Base-by-base conservation (phyloP, 2,329 filamentous ascomycete genomes). In the Metarhizium sp. region DNA sequence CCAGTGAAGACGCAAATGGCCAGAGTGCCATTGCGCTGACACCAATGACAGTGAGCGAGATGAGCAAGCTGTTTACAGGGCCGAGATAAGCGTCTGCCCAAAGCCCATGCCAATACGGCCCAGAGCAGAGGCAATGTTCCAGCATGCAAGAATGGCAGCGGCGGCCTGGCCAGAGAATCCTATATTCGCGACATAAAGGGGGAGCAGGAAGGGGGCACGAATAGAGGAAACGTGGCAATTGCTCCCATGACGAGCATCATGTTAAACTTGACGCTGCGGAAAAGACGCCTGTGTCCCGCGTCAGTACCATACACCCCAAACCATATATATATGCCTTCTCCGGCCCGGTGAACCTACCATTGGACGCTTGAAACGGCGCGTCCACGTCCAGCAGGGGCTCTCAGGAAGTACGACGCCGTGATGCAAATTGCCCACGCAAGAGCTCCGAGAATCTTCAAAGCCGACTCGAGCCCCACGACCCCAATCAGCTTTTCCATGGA, bases 401-500 rank as follows among this genome's bases (percentile, higher is more conserved):
- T 60, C 2, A 66, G 60, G 42, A 65, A 66, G 13, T 61, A 67
- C 0, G 65, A 62, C 1, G 66, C 64, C 0, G 66, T 64, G 4
- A 67, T 60, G 4, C 66, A 67, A 3, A 67, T 62, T 2, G 55
- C 62, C 66, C 66, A 67, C 0, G 66, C 59, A 57, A 65, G 58
- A 34, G 63, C 60, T 1, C 58, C 61, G 0, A 68, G 54, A 11
- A 67, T 61, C 2, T 64, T 63, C 43, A 67, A 66, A 0, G 66
- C 64, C 63, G 64, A 65, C 0, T 62, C 59, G 6, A 66, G 61
- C 11, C 61, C 64, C 0, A 66, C 46, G 6, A 54, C 51, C 1
- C 53, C 52, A 2, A 67, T 61, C 4, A 67, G 58, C 6, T 63
- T 56, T 0, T 62, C 66, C 2, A 65, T 61, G 0, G 58, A 60